These are phyloP conservation scores for Geranomyces variabilis DNA, from an alignment of 192 early-diverging fungal genomes.

Conservation along the genomic window DNA sequence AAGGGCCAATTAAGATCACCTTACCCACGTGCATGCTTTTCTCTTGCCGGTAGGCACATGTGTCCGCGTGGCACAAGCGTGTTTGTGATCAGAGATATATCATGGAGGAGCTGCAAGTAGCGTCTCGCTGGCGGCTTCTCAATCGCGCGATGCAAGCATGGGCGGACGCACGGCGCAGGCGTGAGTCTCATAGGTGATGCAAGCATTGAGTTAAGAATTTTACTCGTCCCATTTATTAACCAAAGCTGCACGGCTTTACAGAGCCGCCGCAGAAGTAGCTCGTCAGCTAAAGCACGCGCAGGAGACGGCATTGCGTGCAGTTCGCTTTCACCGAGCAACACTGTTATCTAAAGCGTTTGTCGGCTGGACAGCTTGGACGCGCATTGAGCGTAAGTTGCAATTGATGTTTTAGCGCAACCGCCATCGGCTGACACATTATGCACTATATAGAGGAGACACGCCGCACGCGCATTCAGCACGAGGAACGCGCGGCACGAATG, in stretches of 20 bases:
- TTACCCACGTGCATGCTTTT: background rate
- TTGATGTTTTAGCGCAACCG: background rate
- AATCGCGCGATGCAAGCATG: background rate
- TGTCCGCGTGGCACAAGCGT: background rate
- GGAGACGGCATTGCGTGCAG: background rate
- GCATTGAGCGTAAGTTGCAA: constrained; percentile 3
- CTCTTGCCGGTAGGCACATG: background rate
- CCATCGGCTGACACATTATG: background rate
- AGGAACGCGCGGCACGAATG: constrained; percentile 29
- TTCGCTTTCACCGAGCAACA: background rate
- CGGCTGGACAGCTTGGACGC: constrained; percentile 9
- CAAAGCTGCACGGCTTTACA: background rate
- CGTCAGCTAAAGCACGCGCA: constrained; percentile 12
- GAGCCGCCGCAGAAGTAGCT: constrained; percentile 3
- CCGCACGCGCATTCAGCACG: constrained; percentile 12
- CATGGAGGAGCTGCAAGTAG: background rate
- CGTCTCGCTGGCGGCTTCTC: constrained; percentile 2
- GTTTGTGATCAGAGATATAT: background rate
- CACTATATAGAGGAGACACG: constrained; percentile 9
- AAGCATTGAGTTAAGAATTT: background rate
- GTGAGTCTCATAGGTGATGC: background rate
- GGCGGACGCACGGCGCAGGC: background rate
- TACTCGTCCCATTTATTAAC: background rate
- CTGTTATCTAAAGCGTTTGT: constrained; percentile 7
- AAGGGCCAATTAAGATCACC: background rate